These are phyloP conservation scores for Bertia moriformis DNA, from an alignment of 2,329 filamentous ascomycete species.

Conservation along the genomic window DNA sequence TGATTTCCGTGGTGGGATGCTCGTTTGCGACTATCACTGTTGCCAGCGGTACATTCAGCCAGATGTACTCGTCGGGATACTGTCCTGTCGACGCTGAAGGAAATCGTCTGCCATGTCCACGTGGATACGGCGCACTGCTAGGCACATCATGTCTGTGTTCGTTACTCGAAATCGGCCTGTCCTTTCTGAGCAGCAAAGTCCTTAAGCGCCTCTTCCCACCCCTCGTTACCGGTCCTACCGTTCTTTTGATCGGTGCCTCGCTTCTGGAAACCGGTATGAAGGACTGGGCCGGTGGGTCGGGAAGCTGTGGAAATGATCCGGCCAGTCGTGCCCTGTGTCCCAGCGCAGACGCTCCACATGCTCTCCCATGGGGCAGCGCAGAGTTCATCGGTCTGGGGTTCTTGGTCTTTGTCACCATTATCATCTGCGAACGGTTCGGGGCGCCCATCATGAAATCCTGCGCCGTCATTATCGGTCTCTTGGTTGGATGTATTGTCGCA, in stretches of 20 bases:
- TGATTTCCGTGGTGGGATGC: slow-evolving; percentile 61
- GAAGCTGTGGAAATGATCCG: slow-evolving; percentile 30
- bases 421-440: slow-evolving; percentile 68
- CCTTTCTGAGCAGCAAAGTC: slow-evolving; percentile 55
- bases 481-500: slow-evolving; percentile 66
- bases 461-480: slow-evolving; percentile 59
- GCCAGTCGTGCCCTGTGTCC: slow-evolving; percentile 51
- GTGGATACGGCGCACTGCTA: slow-evolving; percentile 62
- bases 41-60: slow-evolving; percentile 53
- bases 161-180: slow-evolving; percentile 58
- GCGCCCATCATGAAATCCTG: slow-evolving; percentile 74
- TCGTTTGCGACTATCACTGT: slow-evolving; percentile 67
- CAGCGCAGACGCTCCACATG: slow-evolving; percentile 50
- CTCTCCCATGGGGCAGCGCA: slow-evolving; percentile 64
- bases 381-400: slow-evolving; percentile 72
- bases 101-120: slow-evolving; percentile 56
- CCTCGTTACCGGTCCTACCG: slow-evolving; percentile 61
- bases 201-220: slow-evolving; percentile 67
- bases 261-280: slow-evolving; percentile 60
- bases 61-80: slow-evolving; percentile 67
- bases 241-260: slow-evolving; percentile 60
- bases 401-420: slow-evolving; percentile 65
- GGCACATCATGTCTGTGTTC: slow-evolving; percentile 54
- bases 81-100: slow-evolving; percentile 45
- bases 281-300: slow-evolving; percentile 66